phyloP scores from a whole-genome alignment of 352 stramenopile species.

The Globisporangium acanthophoron region DNA sequence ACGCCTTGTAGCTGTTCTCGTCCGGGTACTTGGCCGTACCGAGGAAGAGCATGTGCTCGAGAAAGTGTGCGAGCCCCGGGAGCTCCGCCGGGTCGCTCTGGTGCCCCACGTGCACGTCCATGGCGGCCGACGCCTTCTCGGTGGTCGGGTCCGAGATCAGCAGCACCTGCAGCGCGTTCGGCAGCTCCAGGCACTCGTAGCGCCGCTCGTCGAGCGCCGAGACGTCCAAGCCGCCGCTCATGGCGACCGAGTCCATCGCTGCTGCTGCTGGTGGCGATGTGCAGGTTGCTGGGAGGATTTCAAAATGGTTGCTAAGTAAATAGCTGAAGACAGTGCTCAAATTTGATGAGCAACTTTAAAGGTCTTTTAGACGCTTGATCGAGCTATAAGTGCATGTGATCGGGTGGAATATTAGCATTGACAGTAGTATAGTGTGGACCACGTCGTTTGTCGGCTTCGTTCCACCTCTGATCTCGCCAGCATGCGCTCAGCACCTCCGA shows the following conservation, averaged over 20 bases:
- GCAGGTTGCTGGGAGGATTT: not conserved
- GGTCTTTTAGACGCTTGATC: no score
- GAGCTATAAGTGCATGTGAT: no score
- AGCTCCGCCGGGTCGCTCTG: slow-evolving; percentile 86
- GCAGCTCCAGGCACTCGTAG: slow-evolving; percentile 49
- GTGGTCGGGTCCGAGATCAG: slow-evolving; percentile 90
- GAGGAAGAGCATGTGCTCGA: slow-evolving; percentile 98
- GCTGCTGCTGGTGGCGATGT: not conserved
- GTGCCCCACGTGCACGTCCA: slow-evolving; percentile 94
- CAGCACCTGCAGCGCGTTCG: slow-evolving; percentile 58
- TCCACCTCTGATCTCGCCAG: no score
- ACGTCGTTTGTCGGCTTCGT: no score
- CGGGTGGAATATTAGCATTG: no score
- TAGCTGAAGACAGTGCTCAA: no score
- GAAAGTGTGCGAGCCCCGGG: slow-evolving; percentile 88
- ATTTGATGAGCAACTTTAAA: no score
- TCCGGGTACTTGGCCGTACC: slow-evolving; percentile 95
- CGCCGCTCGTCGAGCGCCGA: slow-evolving; percentile 57
- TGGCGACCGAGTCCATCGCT: slow-evolving; percentile 12
- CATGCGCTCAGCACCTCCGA: no score
- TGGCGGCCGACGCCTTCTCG: slow-evolving; percentile 90
- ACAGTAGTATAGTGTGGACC: no score
- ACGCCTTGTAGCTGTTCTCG: slow-evolving; percentile 94
- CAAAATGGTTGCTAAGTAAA: not conserved
- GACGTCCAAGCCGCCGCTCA: slow-evolving; percentile 20